Base-by-base conservation (phyloP, 2,329 filamentous ascomycete genomes). In the Talaromyces sp. region DNA sequence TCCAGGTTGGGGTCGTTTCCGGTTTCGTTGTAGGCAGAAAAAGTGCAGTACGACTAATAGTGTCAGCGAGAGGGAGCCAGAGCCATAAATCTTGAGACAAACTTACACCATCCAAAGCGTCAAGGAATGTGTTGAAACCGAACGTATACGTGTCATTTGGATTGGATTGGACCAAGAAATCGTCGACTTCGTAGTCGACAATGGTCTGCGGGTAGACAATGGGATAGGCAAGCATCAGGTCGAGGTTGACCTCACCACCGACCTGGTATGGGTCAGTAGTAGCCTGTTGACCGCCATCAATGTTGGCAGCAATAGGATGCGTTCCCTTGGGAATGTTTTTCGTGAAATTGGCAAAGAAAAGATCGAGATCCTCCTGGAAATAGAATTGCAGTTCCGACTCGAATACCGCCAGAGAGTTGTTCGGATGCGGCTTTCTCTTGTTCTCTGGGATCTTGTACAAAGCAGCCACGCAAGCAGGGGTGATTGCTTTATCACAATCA, bases 401-500 rank as follows among this genome's bases (percentile, higher is more conserved):
- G 42, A 83, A 82, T 39, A 85, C 79, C 44, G 81, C 82, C 54
- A 81, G 77, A 25, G 75, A 78, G 68, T 85, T 85, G 69, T 80
- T 78, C 15, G 75, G 66, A 44, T 72, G 68, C 30, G 73, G 71
- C 15, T 72, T 72, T 7, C 68, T 71, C 15, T 76, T 78, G 17
- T 33, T 55, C 15, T 75, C 65, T 15, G 82, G 77, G 55, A 80
- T 77, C 2, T 73, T 67, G 66, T 81, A 83, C 22, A 84, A 72
- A 5, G 81, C 78, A 44, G 78, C 77, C 55, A 85, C 75, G 65
- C 85, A 88, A 44, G 78, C 78, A 0, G 84, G 83, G 0, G 84
- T 86, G 64, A 87, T 85, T 67, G 82, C 79, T 17, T 72, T 71
- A 65, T 84, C 80, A 67, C 85, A 88, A 27, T 69, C 70, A 42